phyloP scores from a whole-genome alignment of 2,329 filamentous ascomycete species.

The Parascedosporium putredinis region DNA sequence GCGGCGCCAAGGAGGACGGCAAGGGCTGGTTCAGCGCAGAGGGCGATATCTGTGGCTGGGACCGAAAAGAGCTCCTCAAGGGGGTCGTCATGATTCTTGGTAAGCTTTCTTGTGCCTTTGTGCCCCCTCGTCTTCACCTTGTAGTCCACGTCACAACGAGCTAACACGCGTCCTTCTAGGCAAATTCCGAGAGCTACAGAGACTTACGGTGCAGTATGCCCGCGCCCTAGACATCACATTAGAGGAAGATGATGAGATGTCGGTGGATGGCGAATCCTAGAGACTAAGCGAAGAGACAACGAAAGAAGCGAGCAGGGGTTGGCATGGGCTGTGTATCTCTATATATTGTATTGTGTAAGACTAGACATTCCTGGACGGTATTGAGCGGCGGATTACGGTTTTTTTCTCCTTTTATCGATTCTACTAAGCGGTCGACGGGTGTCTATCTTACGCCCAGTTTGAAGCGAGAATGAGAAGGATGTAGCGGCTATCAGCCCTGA shows the following conservation, averaged over 20 bases:
- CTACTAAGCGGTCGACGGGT: too few species aligned
- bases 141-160: neutral
- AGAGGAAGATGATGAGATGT: conserved; percentile 27
- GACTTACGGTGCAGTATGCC: conserved; percentile 91
- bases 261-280: neutral
- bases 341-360: neutral
- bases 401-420: neutral
- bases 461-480: too few species aligned
- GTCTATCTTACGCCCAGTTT: too few species aligned
- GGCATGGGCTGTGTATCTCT: neutral
- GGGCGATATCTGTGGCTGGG: conserved; percentile 80
- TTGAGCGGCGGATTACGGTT: neutral
- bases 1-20: conserved; percentile 19
- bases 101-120: conserved; percentile 33
- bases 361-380: neutral
- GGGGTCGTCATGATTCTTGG: conserved; percentile 88
- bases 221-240: conserved; percentile 59
- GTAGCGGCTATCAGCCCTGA: too few species aligned
- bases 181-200: conserved; percentile 90
- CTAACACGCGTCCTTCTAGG: conserved; percentile 41
- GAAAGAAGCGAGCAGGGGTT: neutral
- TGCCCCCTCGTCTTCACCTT: neutral
- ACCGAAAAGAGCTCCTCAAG: conserved; percentile 74
- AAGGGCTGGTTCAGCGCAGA: conserved; percentile 55
- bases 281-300: neutral